These are phyloP conservation scores for Fragilaria radians DNA, from an alignment of 108 stramenopile species.

Conservation along the genomic window DNA sequence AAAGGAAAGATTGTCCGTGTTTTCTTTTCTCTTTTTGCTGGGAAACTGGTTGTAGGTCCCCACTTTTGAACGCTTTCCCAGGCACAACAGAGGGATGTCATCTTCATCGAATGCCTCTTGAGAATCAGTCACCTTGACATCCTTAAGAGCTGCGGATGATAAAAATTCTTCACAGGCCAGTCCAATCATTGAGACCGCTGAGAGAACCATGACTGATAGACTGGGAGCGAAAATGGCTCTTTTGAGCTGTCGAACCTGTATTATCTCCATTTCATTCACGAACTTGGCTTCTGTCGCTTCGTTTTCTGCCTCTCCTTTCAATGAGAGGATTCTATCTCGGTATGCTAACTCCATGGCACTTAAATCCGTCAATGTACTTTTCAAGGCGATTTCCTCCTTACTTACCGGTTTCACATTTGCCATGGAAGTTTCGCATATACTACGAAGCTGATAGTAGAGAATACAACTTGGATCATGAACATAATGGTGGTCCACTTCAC, in stretches of 20 bases:
- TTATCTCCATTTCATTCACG: conserved; percentile 68
- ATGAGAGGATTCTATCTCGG: conserved; percentile 42
- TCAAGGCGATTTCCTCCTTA: conserved; percentile 1
- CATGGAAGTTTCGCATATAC: conserved; percentile 24
- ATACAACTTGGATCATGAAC: conserved; percentile 58
- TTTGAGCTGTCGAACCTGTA: conserved; percentile 40
- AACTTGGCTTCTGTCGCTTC: conserved; percentile 55
- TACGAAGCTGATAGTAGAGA: conserved; percentile 49
- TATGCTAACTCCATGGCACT: conserved; percentile 61
- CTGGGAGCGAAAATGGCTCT: conserved; percentile 65
- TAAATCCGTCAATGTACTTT: conserved; percentile 9
- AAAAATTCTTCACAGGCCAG: conserved; percentile 27
- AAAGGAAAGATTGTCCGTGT: neutral
- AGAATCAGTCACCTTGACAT: neutral
- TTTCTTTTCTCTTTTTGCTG: conserved; percentile 16
- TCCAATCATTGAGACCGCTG: conserved; percentile 36
- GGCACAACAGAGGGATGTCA: conserved; percentile 32
- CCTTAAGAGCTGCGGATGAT: neutral
- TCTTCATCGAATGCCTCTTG: conserved; percentile 49
- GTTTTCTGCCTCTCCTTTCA: conserved; percentile 34
- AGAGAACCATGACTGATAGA: conserved; percentile 59
- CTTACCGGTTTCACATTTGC: conserved; percentile 1
- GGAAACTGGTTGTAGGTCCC: neutral
- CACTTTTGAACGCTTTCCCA: conserved; percentile 19
- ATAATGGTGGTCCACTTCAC: conserved; percentile 49